Conservation (phyloP, 306 rosid species). For the Cicer yamashitae region DNA sequence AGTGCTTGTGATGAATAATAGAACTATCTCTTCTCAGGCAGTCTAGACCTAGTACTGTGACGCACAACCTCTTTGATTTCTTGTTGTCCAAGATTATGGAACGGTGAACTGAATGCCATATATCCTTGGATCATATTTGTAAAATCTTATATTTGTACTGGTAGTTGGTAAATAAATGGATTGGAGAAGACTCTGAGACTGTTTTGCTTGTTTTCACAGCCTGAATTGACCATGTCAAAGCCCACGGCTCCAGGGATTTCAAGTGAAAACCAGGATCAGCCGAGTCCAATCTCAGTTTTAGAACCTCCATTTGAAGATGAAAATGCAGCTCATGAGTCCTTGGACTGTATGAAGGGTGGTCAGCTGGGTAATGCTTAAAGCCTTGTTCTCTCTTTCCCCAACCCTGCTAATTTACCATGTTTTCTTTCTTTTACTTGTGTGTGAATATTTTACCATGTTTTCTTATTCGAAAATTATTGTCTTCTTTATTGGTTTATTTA, state of each 20-base stretch:
- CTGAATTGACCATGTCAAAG: constrained; percentile 54
- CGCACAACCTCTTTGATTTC: constrained; percentile 32
- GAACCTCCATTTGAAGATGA: constrained; percentile 84
- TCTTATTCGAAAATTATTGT: neutral
- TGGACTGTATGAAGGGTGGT: constrained; percentile 58
- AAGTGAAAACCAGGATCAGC: constrained; percentile 80
- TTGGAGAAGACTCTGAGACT: constrained; percentile 32
- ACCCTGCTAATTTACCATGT: constrained; percentile 31
- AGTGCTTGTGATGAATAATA: constrained; percentile 22
- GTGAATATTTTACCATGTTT: neutral
- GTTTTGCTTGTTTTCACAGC: constrained; percentile 55
- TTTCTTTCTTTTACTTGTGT: neutral
- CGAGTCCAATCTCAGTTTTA: constrained; percentile 94
- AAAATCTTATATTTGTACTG: constrained; percentile 21
- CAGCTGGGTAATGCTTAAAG: constrained; percentile 57
- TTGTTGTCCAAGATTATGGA: constrained; percentile 15
- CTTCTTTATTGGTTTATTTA: constrained; percentile 20
- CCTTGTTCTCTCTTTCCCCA: constrained; percentile 5
- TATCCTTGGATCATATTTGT: neutral
- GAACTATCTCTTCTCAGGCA: constrained; percentile 17
- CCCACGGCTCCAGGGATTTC: constrained; percentile 54
- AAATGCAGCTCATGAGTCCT: constrained; percentile 52
- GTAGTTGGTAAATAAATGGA: constrained; percentile 29
- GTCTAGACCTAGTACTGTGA: constrained; percentile 24
- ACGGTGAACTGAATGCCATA: constrained; percentile 26